Evolutionary conservation across 306 rosid species (phyloP).

Genomic region (Ammopiptanthus mongolicus): DNA sequence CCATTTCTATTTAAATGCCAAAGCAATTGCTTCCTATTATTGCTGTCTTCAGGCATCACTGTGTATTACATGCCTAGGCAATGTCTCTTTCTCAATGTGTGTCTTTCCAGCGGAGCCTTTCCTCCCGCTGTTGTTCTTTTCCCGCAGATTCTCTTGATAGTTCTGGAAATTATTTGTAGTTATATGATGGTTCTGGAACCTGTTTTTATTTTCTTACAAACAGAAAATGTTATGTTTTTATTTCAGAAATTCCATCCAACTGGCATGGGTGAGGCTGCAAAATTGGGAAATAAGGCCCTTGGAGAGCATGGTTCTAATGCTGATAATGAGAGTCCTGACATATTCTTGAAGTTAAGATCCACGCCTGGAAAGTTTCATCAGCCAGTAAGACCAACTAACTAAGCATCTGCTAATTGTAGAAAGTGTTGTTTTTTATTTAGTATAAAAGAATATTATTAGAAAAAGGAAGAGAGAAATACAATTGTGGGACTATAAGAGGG

Average conservation of each 20-base stretch:
- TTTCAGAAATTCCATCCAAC: conserved; percentile 55
- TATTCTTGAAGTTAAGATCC: conserved; percentile 37
- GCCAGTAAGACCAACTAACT: conserved; percentile 43
- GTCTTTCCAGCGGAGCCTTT: neutral
- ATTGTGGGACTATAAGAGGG: neutral
- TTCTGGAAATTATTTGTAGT: neutral
- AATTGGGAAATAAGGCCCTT: conserved; percentile 39
- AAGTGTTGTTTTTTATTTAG: neutral
- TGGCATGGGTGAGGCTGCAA: conserved; percentile 38
- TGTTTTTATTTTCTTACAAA: neutral
- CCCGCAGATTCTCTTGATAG: neutral
- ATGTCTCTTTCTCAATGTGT: neutral
- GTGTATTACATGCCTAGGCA: neutral
- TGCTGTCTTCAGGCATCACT: neutral
- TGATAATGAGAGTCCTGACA: conserved; percentile 32
- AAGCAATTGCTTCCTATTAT: conserved; percentile 1
- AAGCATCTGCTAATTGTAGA: neutral
- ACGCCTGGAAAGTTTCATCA: conserved; percentile 38
- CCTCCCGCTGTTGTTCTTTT: neutral
- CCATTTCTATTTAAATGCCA: neutral
- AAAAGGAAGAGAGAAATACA: neutral
- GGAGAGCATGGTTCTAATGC: conserved; percentile 34
- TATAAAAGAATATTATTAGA: neutral
- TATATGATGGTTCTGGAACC: neutral
- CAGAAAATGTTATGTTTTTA: conserved; percentile 6